Percentiles rank a stretch among this genome's conserved stretches.
Conservation (phyloP, 2,329 filamentous ascomycete genomes). For the Aspergillus sergii region DNA sequence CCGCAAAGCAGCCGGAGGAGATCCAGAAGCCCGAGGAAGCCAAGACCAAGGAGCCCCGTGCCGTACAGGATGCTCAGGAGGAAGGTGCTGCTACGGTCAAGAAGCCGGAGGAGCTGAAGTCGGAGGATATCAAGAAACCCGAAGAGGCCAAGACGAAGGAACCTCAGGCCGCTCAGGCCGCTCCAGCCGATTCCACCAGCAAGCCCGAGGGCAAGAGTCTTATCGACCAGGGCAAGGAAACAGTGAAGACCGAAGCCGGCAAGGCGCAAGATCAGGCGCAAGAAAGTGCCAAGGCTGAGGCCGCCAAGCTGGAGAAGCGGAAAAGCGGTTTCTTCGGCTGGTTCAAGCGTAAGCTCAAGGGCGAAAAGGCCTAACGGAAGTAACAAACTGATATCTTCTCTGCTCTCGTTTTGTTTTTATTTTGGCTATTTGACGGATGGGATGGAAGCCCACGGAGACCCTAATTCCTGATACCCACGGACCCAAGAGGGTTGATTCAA, state of each 20-base stretch:
- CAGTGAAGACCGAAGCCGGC: constrained; percentile 15
- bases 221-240: constrained; percentile 12
- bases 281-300: constrained; percentile 13
- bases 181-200: constrained; percentile 1
- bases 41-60: constrained; percentile 3
- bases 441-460: constrained; percentile 3
- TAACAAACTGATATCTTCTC: not conserved
- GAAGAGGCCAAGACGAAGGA: constrained; percentile 14
- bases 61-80: not conserved
- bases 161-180: constrained; percentile 8
- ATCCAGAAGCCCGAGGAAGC: constrained; percentile 10
- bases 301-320: constrained; percentile 24
- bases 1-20: constrained; percentile 3
- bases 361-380: not conserved
- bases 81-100: not conserved
- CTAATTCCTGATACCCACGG: constrained; percentile 15
- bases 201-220: constrained; percentile 16
- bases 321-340: constrained; percentile 31
- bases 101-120: constrained; percentile 7
- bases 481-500: constrained; percentile 6
- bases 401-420: not conserved
- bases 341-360: constrained; percentile 26
- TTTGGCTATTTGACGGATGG: constrained; percentile 5
- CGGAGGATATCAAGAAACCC: constrained; percentile 15
- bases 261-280: constrained; percentile 12